phyloP scores from a whole-genome alignment of 139 green algal genomes.

The Astrephomene gubernaculifera region DNA sequence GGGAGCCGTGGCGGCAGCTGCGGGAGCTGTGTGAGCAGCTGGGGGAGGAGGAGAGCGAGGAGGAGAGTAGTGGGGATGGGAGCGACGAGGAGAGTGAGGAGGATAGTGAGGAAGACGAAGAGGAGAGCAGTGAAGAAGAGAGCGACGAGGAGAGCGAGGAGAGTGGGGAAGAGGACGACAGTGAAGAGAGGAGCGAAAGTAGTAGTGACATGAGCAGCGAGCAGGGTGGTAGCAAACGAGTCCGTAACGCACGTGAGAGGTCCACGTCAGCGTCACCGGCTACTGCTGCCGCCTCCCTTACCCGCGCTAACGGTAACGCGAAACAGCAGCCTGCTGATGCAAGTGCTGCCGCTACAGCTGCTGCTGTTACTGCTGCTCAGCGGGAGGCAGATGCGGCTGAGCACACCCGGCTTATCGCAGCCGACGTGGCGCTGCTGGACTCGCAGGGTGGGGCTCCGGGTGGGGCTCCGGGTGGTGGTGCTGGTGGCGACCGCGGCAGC shows the following conservation, averaged over 20 bases:
- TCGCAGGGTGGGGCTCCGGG: background rate
- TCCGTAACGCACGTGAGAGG: no score
- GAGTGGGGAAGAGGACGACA: background rate
- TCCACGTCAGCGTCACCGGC: no score
- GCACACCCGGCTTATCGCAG: background rate
- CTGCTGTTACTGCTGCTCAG: no score
- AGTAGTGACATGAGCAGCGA: no score
- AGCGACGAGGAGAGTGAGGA: background rate
- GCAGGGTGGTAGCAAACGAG: no score
- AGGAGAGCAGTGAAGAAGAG: background rate
- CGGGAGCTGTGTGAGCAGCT: background rate
- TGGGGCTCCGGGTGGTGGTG: no score
- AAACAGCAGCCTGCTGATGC: no score
- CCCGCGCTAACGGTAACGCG: no score
- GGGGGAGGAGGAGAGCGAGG: background rate
- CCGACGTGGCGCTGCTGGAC: background rate
- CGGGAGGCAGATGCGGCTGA: background rate
- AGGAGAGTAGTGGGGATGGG: no score
- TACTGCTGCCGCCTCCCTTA: no score
- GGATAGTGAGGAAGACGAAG: background rate
- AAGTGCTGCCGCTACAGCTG: no score
- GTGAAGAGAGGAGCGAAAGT: background rate
- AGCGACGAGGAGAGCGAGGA: slow-evolving; percentile 1
- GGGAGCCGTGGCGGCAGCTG: background rate
- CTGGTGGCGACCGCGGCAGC: background rate